phyloP scores from a whole-genome alignment of 352 stramenopile genomes.

The Globisporangium alternatum region DNA sequence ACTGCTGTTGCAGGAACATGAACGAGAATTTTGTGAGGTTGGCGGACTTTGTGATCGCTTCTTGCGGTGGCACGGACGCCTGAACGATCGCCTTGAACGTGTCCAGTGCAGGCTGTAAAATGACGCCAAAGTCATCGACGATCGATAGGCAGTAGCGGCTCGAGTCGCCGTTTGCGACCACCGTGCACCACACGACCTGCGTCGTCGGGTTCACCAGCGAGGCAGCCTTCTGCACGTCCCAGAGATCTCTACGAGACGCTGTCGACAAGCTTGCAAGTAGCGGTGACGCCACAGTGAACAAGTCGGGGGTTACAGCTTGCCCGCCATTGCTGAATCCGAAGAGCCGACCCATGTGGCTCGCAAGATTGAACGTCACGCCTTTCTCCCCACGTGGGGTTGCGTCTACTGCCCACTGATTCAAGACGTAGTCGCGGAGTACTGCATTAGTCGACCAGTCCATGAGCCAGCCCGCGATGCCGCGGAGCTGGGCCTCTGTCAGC shows the following conservation, averaged over 20 bases:
- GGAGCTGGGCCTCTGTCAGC: slow-evolving; percentile 37
- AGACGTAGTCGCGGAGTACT: slow-evolving; percentile 41
- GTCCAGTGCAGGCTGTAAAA: slow-evolving; percentile 22
- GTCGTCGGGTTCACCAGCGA: slow-evolving; percentile 48
- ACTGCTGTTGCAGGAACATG: slow-evolving; percentile 30
- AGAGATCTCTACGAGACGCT: slow-evolving; percentile 34
- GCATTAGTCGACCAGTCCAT: slow-evolving; percentile 42
- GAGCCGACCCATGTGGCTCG: slow-evolving; percentile 23
- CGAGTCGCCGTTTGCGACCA: slow-evolving; percentile 19
- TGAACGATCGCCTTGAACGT: slow-evolving; percentile 35
- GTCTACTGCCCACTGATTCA: slow-evolving; percentile 47
- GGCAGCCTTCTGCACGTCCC: slow-evolving; percentile 30
- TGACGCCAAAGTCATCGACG: slow-evolving; percentile 35
- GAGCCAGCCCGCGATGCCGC: slow-evolving; percentile 45
- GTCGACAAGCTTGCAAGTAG: slow-evolving; percentile 17
- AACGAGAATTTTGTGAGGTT: slow-evolving; percentile 40
- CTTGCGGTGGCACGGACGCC: slow-evolving; percentile 17
- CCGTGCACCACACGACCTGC: slow-evolving; percentile 45
- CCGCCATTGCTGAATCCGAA: slow-evolving; percentile 22
- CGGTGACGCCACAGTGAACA: slow-evolving; percentile 12
- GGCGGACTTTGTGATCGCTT: slow-evolving; percentile 25
- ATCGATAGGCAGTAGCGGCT: slow-evolving; percentile 29
- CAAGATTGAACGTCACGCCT: slow-evolving; percentile 23
- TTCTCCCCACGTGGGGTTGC: slow-evolving; percentile 37
- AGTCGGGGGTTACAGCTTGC: slow-evolving; percentile 7